Conservation (phyloP, 2,329 filamentous ascomycete species). For the Trichoderma sp. region DNA sequence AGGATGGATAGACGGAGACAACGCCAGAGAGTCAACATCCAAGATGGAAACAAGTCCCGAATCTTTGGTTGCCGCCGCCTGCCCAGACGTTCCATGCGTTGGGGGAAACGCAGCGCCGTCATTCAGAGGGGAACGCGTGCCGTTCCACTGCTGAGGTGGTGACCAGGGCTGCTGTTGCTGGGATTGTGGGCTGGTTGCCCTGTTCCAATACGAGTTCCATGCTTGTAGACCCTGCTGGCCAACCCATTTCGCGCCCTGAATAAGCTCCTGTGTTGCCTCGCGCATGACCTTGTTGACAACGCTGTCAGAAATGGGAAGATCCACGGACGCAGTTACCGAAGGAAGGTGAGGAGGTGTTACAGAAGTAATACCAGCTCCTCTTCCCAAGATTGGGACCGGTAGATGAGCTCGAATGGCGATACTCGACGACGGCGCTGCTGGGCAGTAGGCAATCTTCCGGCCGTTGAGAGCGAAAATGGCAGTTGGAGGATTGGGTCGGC, state of each 20-base stretch:
- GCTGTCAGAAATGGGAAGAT: constrained; percentile 72
- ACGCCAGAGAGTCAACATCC: constrained; percentile 65
- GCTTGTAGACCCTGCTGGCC: constrained; percentile 76
- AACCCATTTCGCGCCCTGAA: constrained; percentile 75
- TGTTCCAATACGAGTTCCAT: constrained; percentile 81
- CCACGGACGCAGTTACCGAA: constrained; percentile 66
- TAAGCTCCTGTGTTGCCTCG: constrained; percentile 77
- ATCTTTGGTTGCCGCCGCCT: constrained; percentile 60
- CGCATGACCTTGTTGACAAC: constrained; percentile 77
- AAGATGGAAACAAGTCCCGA: constrained; percentile 75
- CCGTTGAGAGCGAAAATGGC: constrained; percentile 71
- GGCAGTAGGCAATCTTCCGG: constrained; percentile 78
- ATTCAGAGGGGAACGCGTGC: constrained; percentile 49
- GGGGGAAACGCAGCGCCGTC: constrained; percentile 68
- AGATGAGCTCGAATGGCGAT: constrained; percentile 70
- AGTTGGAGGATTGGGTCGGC: constrained; percentile 54
- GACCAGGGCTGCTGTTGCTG: constrained; percentile 50
- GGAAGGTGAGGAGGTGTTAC: constrained; percentile 29
- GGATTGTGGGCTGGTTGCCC: constrained; percentile 47
- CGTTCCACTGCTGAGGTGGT: constrained; percentile 54
- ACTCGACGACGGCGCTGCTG: constrained; percentile 71
- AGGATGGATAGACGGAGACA: constrained; percentile 60
- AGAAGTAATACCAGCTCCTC: constrained; percentile 52
- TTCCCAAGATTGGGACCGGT: constrained; percentile 57
- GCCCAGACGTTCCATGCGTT: constrained; percentile 68